Evolutionary conservation across 2,329 filamentous ascomycete species (phyloP), one percentile per base, ranked within the genome.

Genomic region (Arthrobotrys pseudoclavata): DNA sequence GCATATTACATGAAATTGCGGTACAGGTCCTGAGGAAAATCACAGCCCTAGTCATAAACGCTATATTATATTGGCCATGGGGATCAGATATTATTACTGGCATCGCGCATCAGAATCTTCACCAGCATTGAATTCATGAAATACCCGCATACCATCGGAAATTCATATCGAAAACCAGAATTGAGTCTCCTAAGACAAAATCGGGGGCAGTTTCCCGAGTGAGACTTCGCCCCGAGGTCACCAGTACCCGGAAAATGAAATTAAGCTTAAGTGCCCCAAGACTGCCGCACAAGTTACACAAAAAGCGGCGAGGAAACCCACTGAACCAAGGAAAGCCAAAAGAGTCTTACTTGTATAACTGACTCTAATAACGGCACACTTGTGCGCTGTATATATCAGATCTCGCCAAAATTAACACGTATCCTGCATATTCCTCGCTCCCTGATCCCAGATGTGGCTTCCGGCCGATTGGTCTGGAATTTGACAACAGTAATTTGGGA

Each of bases 221-320:
- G 62, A 68, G 63, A 57, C 31, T 50, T 68, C 63, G 70, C 70
- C 70, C 31, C 47, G 34, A 37, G 37, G 13, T 22, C 40, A 26
- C 45, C 31, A 20, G 24, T 4, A 24, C 20, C 47, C 47, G 10
- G 52, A 34, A 47, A 72, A 48, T 50, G 69, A 66, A 61, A 72
- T 60, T 66, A 66, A 72, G 50, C 69, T 72, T 60, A 66, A 66
- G 60, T 72, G 10, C 29, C 22, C 34, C 42, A 26, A 40, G 61
- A 26, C 40, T 68, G 69, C 69, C 69, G 69, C 62, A 74, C 62
- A 74, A 74, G 61, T 68, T 62, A 74, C 62, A 74, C 69, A 68
- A 74, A 68, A 53, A 24, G 13, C 52, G 24, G 24, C 37, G 52
- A 57, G 31, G 3, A 22, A 53, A 53, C 50, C 29, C 31, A 57